Evolutionary conservation across 2,329 filamentous ascomycete genomes (phyloP).

Genomic region (Xylaria sp.): DNA sequence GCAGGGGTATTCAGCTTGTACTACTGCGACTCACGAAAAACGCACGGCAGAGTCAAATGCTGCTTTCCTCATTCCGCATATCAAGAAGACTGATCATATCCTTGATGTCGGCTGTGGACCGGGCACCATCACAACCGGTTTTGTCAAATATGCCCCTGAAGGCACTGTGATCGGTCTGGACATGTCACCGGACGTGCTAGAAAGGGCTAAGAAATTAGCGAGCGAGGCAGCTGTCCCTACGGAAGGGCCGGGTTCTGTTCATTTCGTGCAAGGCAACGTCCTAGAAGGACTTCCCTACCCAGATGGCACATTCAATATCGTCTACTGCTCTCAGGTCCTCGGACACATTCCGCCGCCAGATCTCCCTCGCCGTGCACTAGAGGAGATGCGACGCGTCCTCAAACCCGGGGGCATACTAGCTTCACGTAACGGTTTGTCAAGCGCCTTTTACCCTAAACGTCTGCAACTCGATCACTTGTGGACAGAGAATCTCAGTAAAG

Average conservation of each 20-base stretch:
- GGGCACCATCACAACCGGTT: slow-evolving; percentile 59
- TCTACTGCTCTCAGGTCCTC: slow-evolving; percentile 58
- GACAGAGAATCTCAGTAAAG: slow-evolving; percentile 44
- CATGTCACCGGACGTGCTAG: slow-evolving; percentile 49
- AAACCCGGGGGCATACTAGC: slow-evolving; percentile 57
- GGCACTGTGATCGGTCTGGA: slow-evolving; percentile 57
- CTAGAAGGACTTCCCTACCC: slow-evolving; percentile 53
- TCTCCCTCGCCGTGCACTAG: slow-evolving; percentile 47
- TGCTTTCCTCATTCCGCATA: slow-evolving; percentile 56
- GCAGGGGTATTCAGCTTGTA: slow-evolving; percentile 55
- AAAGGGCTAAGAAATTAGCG: slow-evolving; percentile 45
- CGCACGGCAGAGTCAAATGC: slow-evolving; percentile 59
- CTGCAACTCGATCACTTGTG: slow-evolving; percentile 49
- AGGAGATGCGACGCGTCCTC: slow-evolving; percentile 57
- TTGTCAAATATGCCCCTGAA: slow-evolving; percentile 54
- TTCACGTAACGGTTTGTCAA: slow-evolving; percentile 47
- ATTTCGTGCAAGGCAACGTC: slow-evolving; percentile 52
- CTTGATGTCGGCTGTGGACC: slow-evolving; percentile 63
- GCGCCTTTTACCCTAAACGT: slow-evolving; percentile 50
- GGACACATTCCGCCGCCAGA: slow-evolving; percentile 53
- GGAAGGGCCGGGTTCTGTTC: slow-evolving; percentile 39
- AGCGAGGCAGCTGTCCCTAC: slow-evolving; percentile 29
- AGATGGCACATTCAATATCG: slow-evolving; percentile 56
- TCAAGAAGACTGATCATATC: slow-evolving; percentile 53
- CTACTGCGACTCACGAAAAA: slow-evolving; percentile 53